Evolutionary conservation across 345 rosid genomes (phyloP).

Genomic region (Eucalyptus sp.): DNA sequence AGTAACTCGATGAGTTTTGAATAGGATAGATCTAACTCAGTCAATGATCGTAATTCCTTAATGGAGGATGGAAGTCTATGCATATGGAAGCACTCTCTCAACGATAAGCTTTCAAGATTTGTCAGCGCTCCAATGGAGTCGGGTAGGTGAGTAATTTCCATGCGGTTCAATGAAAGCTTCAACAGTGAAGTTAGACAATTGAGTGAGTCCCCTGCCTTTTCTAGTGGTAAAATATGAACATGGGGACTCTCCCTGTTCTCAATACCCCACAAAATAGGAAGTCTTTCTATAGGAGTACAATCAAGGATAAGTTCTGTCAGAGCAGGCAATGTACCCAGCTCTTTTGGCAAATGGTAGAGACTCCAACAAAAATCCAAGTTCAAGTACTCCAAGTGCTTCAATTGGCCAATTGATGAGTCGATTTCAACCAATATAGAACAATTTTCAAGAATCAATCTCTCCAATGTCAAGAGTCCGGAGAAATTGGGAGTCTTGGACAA

Average conservation of each 20-base stretch:
- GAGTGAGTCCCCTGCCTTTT: not conserved
- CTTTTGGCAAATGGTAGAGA: not conserved
- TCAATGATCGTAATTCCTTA: not conserved
- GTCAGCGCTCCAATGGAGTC: not conserved
- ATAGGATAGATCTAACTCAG: fast-evolving
- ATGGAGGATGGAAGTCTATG: not conserved
- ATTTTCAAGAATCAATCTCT: not conserved
- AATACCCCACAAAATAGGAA: not conserved
- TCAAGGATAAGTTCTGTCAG: not conserved
- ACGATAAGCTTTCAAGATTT: not conserved
- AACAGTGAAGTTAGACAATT: not conserved
- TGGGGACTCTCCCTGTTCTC: not conserved
- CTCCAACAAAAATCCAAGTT: fast-evolving
- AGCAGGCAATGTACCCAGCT: not conserved
- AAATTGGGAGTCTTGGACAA: not conserved
- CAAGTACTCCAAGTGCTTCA: not conserved
- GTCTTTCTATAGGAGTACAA: fast-evolving
- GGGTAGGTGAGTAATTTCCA: fast-evolving
- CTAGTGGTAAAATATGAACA: not conserved
- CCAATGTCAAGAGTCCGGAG: not conserved
- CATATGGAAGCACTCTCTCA: fast-evolving
- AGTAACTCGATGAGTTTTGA: fast-evolving
- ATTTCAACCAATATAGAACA: fast-evolving
- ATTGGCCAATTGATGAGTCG: not conserved
- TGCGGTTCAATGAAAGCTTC: not conserved